Percentiles rank a stretch among this genome's conserved stretches.
phyloP scores from a whole-genome alignment of 2,329 filamentous ascomycete genomes.

The Colletotrichum musae region DNA sequence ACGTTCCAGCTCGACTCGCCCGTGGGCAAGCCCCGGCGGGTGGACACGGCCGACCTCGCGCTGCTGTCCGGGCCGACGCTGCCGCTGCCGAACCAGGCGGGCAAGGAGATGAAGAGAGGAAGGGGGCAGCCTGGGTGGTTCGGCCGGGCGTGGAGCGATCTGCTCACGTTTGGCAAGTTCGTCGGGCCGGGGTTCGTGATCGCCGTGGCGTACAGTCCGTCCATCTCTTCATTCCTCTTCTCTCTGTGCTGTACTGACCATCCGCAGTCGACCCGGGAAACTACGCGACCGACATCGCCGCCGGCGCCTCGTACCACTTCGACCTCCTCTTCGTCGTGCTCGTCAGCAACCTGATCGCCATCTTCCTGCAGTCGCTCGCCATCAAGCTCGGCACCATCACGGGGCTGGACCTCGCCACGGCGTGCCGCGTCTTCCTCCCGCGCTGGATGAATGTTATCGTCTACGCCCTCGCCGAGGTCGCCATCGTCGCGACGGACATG shows the following conservation, averaged over 20 bases:
- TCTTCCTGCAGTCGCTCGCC: conserved; percentile 78
- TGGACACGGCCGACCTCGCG: conserved; percentile 7
- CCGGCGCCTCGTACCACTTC: conserved; percentile 76
- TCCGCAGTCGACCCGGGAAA: conserved; percentile 77
- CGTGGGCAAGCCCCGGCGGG: conserved; percentile 1
- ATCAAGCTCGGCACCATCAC: conserved; percentile 80
- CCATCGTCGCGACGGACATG: conserved; percentile 80
- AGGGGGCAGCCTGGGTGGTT: conserved; percentile 2
- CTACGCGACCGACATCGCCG: conserved; percentile 79
- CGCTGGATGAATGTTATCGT: conserved; percentile 74
- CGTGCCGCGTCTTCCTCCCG: conserved; percentile 75
- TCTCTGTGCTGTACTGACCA: too few species aligned
- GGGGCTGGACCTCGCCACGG: conserved; percentile 77
- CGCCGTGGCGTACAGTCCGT: conserved; percentile 70
- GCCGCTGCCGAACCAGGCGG: background rate
- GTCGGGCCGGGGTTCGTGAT: conserved; percentile 79
- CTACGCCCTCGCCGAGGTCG: conserved; percentile 74
- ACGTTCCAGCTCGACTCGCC: conserved; percentile 1
- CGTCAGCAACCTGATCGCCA: conserved; percentile 79
- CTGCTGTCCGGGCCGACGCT: conserved; percentile 9
- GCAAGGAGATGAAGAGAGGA: background rate
- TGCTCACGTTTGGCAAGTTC: conserved; percentile 49
- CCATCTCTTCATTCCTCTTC: too few species aligned
- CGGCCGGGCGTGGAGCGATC: conserved; percentile 6
- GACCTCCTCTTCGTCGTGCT: conserved; percentile 78